Evolutionary conservation across 192 early-diverging fungal species (phyloP).

Genomic region (Backusella macrospora): DNA sequence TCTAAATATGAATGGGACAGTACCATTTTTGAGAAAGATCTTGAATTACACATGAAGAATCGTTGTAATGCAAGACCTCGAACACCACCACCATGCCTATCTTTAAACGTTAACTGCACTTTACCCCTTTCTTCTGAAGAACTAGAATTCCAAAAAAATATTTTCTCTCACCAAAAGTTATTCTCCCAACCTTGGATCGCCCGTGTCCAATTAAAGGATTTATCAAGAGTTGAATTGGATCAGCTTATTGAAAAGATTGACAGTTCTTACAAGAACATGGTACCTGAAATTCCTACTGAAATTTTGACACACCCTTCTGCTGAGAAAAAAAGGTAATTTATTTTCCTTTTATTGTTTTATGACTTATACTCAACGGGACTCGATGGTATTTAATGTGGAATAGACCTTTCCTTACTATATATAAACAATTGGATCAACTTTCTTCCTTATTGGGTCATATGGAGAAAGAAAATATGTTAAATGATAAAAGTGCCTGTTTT

Average conservation of each 20-base stretch:
- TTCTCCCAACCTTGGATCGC: slow-evolving; percentile 43
- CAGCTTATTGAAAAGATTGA: slow-evolving; percentile 32
- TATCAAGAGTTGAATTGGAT: slow-evolving; percentile 29
- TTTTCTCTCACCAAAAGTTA: slow-evolving; percentile 31
- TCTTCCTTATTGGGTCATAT: slow-evolving; percentile 86
- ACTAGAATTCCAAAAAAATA: slow-evolving; percentile 31
- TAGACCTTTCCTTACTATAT: slow-evolving; percentile 44
- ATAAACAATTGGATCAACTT: slow-evolving; percentile 59
- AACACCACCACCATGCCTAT: slow-evolving; percentile 35
- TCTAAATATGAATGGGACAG: slow-evolving; percentile 29
- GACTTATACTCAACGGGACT: neutral
- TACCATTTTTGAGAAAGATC: slow-evolving; percentile 52
- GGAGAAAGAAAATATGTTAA: slow-evolving; percentile 58
- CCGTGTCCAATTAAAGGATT: slow-evolving; percentile 30
- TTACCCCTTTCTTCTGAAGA: slow-evolving; percentile 41
- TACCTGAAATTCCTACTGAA: slow-evolving; percentile 22
- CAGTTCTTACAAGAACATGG: neutral
- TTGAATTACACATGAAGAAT: slow-evolving; percentile 61
- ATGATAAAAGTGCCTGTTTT: slow-evolving; percentile 56
- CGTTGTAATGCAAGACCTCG: slow-evolving; percentile 69
- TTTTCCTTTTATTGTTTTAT: neutral
- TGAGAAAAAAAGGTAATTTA: slow-evolving; percentile 17
- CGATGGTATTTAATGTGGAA: neutral
- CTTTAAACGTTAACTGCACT: slow-evolving; percentile 46
- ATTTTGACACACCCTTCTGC: slow-evolving; percentile 15